Conservation (phyloP, 106 monocot genomes). For the Platanthera guangdongensis region DNA sequence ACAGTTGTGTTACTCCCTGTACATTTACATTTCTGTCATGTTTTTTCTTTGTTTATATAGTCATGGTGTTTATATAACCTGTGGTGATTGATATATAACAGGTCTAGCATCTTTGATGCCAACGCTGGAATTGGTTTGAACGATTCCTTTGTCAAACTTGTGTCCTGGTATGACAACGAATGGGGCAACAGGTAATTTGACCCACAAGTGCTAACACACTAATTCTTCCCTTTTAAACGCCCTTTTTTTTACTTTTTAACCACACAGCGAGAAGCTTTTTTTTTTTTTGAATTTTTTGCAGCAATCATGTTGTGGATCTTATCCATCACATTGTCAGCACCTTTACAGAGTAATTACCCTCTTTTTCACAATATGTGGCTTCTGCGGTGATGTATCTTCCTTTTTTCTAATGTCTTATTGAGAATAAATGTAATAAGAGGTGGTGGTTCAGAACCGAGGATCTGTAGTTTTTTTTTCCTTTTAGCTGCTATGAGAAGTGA, state of each 20-base stretch:
- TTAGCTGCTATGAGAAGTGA: not conserved
- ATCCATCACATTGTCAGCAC: constrained; percentile 55
- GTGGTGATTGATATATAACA: not conserved
- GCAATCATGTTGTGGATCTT: constrained; percentile 64
- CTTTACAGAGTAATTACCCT: not conserved
- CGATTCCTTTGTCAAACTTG: constrained; percentile 63
- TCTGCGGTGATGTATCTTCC: not conserved
- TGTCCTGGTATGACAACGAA: constrained; percentile 94
- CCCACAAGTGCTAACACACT: not conserved
- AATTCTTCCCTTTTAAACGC: not conserved
- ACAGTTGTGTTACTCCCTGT: not conserved
- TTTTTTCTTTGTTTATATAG: too few species aligned
- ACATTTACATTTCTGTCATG: too few species aligned
- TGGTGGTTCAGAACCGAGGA: not conserved
- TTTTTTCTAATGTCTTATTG: not conserved
- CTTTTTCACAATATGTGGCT: not conserved
- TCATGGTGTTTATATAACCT: not conserved
- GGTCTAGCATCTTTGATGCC: constrained; percentile 94
- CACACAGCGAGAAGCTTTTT: not conserved
- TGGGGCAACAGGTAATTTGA: constrained; percentile 91
- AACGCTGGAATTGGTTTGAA: constrained; percentile 90
- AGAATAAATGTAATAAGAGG: not conserved
- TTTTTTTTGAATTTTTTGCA: constrained; percentile 31
- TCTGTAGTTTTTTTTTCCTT: not conserved
- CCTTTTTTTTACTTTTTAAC: not conserved